These are phyloP conservation scores for Mycena epipterygia DNA, from an alignment of 768 basidiomycete species.

Conservation along the genomic window DNA sequence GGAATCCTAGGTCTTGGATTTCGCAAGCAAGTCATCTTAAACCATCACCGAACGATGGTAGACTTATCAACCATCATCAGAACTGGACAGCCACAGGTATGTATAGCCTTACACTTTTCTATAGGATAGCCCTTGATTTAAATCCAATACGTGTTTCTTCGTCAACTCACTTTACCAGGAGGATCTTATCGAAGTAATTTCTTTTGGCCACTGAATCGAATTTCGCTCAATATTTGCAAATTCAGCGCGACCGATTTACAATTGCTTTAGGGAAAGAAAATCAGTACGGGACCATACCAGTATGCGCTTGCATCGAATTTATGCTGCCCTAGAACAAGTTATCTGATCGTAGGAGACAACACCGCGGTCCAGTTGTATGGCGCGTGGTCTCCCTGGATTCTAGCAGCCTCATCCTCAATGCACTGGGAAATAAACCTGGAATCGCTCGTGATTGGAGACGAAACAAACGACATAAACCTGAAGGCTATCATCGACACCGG, in stretches of 20 bases:
- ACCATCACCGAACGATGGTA: not conserved
- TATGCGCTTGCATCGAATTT: not conserved
- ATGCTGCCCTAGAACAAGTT: not conserved
- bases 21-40: not conserved
- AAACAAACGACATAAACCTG: not conserved
- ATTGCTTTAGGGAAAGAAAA: not conserved
- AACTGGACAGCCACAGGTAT: not conserved
- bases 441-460: not conserved
- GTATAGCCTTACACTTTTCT: not conserved
- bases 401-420: not conserved
- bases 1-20: conserved; percentile 6
- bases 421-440: not conserved
- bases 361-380: not conserved
- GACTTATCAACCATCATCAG: not conserved
- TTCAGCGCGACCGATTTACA: not conserved
- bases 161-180: not conserved
- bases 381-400: not conserved
- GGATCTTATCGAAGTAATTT: not conserved
- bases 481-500: not conserved
- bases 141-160: not conserved
- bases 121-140: not conserved
- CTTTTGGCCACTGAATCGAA: not conserved
- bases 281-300: not conserved
- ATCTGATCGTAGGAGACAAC: not conserved
- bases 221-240: not conserved